phyloP scores from a whole-genome alignment of 2,329 filamentous ascomycete genomes.

The Zalaria sp. region DNA sequence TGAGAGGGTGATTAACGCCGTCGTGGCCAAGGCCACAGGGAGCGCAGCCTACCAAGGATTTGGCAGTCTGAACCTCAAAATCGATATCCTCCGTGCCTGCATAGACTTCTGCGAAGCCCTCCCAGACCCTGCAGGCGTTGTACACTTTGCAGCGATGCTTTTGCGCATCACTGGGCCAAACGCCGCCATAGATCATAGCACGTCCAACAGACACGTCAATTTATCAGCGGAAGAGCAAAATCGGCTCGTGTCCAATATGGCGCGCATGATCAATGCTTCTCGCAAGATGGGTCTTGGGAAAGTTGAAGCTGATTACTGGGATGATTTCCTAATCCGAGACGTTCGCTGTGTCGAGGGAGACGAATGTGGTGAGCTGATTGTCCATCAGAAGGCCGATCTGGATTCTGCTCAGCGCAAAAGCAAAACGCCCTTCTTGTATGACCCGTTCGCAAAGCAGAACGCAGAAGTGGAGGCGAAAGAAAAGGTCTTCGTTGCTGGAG shows the following conservation, averaged over 20 bases:
- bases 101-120: constrained; percentile 89
- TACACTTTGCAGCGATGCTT: constrained; percentile 73
- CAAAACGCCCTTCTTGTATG: constrained; percentile 83
- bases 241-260: constrained; percentile 70
- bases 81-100: constrained; percentile 77
- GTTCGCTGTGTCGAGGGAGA: constrained; percentile 45
- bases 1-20: constrained; percentile 2
- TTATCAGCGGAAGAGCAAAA: constrained; percentile 74
- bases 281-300: constrained; percentile 57
- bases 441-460: constrained; percentile 66
- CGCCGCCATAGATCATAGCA: constrained; percentile 13
- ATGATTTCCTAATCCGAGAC: constrained; percentile 78
- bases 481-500: constrained; percentile 59
- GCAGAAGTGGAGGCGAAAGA: constrained; percentile 35
- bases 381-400: constrained; percentile 10
- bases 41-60: constrained; percentile 30
- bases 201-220: constrained; percentile 38
- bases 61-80: constrained; percentile 66
- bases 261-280: constrained; percentile 67
- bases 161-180: constrained; percentile 63
- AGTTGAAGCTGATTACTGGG: constrained; percentile 81
- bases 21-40: background rate
- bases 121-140: constrained; percentile 80
- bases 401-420: constrained; percentile 3
- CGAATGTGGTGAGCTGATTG: constrained; percentile 43